Evolutionary conservation across 768 basidiomycete genomes (phyloP).

Genomic region (Lyophyllum shimeji): DNA sequence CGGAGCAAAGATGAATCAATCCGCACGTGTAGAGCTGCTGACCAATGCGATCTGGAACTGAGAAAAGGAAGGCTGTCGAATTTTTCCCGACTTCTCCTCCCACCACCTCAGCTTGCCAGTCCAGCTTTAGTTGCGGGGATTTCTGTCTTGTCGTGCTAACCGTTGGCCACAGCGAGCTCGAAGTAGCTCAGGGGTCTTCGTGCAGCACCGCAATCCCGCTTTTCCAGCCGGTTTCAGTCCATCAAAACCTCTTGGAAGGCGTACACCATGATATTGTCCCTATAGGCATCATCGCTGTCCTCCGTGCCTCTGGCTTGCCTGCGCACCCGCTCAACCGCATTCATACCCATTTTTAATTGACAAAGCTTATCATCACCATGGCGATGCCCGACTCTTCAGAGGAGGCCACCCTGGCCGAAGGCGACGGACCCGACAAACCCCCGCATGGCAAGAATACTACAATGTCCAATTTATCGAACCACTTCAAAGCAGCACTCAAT

Average conservation of each 20-base stretch:
- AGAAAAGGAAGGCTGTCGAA: constrained; percentile 16
- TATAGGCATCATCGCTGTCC: constrained; percentile 31
- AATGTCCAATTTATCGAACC: constrained; percentile 22
- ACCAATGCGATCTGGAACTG: constrained; percentile 21
- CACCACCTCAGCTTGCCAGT: constrained; percentile 9
- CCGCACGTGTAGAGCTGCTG: constrained; percentile 22
- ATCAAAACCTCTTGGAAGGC: constrained; percentile 33
- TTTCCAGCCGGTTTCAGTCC: constrained; percentile 18
- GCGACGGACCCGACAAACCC: constrained; percentile 62
- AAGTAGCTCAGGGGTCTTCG: constrained; percentile 16
- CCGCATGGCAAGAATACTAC: constrained; percentile 33
- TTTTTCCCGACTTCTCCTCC: constrained; percentile 15
- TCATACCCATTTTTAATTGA: constrained; percentile 26
- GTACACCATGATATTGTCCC: constrained; percentile 44
- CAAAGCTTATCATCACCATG: constrained; percentile 34
- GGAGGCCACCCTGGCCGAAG: constrained; percentile 49
- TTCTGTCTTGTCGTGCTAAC: constrained; percentile 8
- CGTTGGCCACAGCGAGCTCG: constrained; percentile 17
- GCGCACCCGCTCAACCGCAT: constrained; percentile 14
- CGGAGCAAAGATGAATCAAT: constrained; percentile 9
- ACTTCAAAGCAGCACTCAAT: constrained; percentile 24
- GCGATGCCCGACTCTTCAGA: constrained; percentile 47
- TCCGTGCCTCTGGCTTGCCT: constrained; percentile 22
- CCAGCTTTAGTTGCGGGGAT: neutral
- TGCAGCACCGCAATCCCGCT: constrained; percentile 10